phyloP scores from a whole-genome alignment of 148 eudicot genomes.

The Gaultheria prostrata region DNA sequence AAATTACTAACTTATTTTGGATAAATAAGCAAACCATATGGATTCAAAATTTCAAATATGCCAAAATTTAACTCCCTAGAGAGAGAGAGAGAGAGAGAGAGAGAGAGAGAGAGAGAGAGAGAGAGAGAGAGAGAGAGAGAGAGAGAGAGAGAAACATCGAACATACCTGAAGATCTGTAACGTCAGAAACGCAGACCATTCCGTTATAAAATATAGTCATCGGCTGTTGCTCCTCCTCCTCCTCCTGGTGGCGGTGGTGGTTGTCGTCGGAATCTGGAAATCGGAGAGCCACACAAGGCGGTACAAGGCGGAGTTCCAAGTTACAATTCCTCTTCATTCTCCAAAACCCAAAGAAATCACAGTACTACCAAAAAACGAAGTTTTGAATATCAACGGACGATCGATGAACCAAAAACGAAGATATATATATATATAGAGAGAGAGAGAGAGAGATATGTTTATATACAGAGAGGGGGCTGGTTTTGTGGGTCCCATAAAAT shows the following conservation, averaged over 20 bases:
- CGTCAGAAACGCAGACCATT: conserved; percentile 37
- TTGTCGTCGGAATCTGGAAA: not conserved
- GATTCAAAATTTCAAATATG: no score
- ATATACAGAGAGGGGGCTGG: not conserved
- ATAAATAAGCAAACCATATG: not conserved
- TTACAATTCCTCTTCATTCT: conserved; percentile 25
- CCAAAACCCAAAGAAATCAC: not conserved
- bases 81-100: not conserved
- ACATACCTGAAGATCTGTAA: conserved; percentile 45
- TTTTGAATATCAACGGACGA: not conserved
- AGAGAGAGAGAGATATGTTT: not conserved
- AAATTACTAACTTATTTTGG: not conserved
- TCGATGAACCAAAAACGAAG: not conserved
- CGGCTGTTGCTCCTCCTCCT: conserved; percentile 14
- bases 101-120: not conserved
- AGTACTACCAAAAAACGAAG: not conserved
- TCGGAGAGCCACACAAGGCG: conserved; percentile 21
- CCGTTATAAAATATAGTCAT: conserved; percentile 47
- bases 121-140: not conserved
- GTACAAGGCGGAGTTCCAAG: conserved; percentile 36
- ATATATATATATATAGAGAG: not conserved
- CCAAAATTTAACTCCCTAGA: no score
- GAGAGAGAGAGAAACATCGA: not conserved
- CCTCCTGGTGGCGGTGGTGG: not conserved
- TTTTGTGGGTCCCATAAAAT: not conserved